These are phyloP conservation scores for Lipomyces orientalis DNA, from an alignment of 805 yeast species.

Conservation along the genomic window DNA sequence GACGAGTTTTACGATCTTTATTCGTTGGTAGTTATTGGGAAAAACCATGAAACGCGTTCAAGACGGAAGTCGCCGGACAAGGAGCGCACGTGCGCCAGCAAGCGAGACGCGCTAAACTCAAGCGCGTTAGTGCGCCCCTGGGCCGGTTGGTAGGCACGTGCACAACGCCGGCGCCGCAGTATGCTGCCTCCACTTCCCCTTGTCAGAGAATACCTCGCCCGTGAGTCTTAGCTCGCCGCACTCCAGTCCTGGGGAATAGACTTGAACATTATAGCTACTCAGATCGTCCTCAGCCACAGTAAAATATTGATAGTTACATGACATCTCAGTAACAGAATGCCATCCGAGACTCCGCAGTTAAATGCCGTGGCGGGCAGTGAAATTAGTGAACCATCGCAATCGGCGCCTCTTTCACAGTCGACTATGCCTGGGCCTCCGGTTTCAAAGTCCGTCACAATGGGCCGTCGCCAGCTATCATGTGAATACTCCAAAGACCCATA, in stretches of 20 bases:
- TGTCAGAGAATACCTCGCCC: not conserved
- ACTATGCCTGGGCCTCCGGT: not conserved
- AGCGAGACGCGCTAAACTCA: not conserved
- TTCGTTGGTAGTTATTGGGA: no score
- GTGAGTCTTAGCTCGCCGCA: not conserved
- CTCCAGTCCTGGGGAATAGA: no score
- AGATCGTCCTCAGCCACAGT: not conserved
- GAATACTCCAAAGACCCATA: not conserved
- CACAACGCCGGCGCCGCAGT: no score
- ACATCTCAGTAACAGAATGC: not conserved
- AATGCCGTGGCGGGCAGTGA: not conserved
- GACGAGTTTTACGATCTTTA: no score
- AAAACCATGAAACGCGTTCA: no score
- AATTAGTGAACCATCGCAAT: not conserved
- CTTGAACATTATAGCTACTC: not conserved
- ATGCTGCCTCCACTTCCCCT: not conserved
- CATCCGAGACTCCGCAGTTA: not conserved
- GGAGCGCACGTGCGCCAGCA: no score
- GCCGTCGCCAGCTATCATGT: not conserved
- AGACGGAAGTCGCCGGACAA: no score
- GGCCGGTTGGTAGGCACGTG: no score
- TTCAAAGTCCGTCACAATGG: not conserved
- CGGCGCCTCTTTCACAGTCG: not conserved
- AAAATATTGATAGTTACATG: not conserved
- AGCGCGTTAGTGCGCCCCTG: not conserved